phyloP scores from a whole-genome alignment of 306 rosid genomes.

The Citrullus colocynthis region DNA sequence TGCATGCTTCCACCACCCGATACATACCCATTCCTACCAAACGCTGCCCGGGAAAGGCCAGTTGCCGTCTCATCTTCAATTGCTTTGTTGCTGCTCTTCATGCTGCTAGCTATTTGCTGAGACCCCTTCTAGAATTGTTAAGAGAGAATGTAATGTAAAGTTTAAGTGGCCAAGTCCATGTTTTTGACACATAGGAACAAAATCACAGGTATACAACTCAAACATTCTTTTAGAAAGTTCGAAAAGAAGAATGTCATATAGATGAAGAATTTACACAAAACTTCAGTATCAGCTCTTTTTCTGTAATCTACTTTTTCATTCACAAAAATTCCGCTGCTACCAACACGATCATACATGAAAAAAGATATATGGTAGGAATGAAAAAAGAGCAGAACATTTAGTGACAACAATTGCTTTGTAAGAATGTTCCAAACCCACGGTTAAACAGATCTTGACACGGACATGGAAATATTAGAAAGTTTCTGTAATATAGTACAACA shows the following conservation, averaged over 20 bases:
- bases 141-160: background rate
- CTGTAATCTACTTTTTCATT: background rate
- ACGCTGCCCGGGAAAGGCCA: constrained; percentile 27
- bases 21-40: constrained; percentile 69
- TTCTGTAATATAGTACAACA: background rate
- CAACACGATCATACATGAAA: background rate
- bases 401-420: background rate
- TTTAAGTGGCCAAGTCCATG: background rate
- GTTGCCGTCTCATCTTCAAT: constrained; percentile 19
- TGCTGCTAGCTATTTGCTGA: constrained; percentile 38
- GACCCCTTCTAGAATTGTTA: constrained; percentile 1
- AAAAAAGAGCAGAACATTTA: background rate
- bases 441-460: background rate
- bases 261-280: background rate
- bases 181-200: constrained; percentile 5
- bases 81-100: constrained; percentile 30
- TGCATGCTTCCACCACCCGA: constrained; percentile 95
- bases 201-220: background rate
- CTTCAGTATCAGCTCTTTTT: background rate
- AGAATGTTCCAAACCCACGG: background rate
- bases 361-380: background rate
- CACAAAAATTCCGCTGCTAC: background rate
- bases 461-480: background rate
- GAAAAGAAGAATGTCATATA: background rate
- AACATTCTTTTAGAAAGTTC: background rate